Evolutionary conservation across 2,329 filamentous ascomycete species (phyloP).

Genomic region (Ploettnerulaceae sp.): DNA sequence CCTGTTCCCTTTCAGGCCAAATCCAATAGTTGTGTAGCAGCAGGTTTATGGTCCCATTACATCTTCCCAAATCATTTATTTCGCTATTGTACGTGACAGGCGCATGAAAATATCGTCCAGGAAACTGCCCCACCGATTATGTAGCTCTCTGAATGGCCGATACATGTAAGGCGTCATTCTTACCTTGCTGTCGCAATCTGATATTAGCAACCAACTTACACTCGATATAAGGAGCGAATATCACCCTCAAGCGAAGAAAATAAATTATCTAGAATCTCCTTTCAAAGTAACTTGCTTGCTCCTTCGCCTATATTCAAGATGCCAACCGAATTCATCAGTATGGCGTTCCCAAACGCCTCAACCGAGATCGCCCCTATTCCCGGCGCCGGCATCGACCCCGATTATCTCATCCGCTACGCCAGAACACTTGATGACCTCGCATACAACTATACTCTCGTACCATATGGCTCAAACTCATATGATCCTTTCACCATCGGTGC

Average conservation of each 20-base stretch:
- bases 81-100: not conserved
- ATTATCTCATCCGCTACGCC: slow-evolving; percentile 52
- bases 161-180: slow-evolving; percentile 5
- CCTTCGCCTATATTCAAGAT: slow-evolving; percentile 30
- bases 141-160: not conserved
- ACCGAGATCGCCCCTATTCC: slow-evolving; percentile 52
- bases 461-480: slow-evolving; percentile 50
- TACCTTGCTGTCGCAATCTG: not conserved
- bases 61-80: too few relatives aligned
- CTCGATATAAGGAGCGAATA: not conserved
- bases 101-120: not conserved
- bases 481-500: slow-evolving; percentile 56
- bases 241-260: not conserved
- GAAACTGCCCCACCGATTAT: not conserved
- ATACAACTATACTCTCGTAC: slow-evolving; percentile 58
- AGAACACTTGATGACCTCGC: slow-evolving; percentile 53
- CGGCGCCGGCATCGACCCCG: slow-evolving; percentile 47
- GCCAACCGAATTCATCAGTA: slow-evolving; percentile 53
- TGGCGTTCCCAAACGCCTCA: slow-evolving; percentile 52
- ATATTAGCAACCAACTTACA: slow-evolving; percentile 3
- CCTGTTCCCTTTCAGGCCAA: too few relatives aligned
- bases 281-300: not conserved
- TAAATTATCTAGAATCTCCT: not conserved
- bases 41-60: too few relatives aligned
- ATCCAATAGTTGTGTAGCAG: too few relatives aligned